Base-by-base conservation (phyloP, 75 land plant genomes). In the Sequoiadendron giganteum region DNA sequence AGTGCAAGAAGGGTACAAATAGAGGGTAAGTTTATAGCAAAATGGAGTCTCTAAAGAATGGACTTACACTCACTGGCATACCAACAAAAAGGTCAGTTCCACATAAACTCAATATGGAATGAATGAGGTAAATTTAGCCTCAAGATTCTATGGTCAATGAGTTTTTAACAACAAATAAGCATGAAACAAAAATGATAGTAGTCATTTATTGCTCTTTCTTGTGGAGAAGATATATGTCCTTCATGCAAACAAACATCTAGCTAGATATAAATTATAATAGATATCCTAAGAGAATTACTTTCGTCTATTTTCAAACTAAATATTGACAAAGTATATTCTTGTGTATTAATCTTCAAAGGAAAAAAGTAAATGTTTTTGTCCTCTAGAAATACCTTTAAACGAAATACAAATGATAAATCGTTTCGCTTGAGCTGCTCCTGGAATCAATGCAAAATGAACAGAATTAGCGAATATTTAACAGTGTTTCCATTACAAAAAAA, bases 401-500 rank as follows among this genome's bases (percentile, higher is more conserved):
- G 92, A 79, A 95, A 95, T 81, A 93, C 92, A 90, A 95, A 95
- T 19, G 94, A 95, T 55, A 93, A 87, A 55, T 95, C 91, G 48
- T 92, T 93, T 82, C 92, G 94, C 83, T 93, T 95, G 38, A 93
- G 81, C 38, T 95, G 94, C 39, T 95, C 96, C 96, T 95, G 96
- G 48, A 88, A 47, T 48, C 21, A 34, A 39, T 25, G 7, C 28
- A 52, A 16, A 45, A 47, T 85, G 58, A 47, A 47, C 10, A 28
- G 28, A 72, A n/a, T 72, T 72, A 72, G 32, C 75, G 30, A 21
- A 10, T 72, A 72, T 30, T 72, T 9, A 72, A 72, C 34, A 72
- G 4, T 28, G 34, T 25, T 72, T 72, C 75, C 30, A 72, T 72
- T n/a, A 65, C 11, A n/a, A 28, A 0, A 25, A 72, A 72, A 72